phyloP scores from a whole-genome alignment of 345 rosid species.

The Atalantia buxifolia region DNA sequence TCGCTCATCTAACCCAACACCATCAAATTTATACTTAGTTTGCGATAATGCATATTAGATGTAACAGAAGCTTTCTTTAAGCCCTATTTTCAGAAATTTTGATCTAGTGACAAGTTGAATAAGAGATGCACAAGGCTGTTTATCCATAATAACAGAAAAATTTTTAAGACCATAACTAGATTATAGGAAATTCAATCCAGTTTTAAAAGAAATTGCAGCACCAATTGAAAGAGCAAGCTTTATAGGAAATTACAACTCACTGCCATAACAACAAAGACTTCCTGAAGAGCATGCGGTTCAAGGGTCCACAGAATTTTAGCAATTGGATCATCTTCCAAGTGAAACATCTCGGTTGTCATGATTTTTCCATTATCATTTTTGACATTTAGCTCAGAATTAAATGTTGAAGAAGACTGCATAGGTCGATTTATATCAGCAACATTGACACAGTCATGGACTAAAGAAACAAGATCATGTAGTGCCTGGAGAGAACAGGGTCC shows the following conservation, averaged over 20 bases:
- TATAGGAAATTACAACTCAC: conserved; percentile 37
- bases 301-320: conserved; percentile 68
- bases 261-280: conserved; percentile 65
- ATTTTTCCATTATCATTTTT: conserved; percentile 25
- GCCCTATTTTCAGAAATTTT: neutral
- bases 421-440: conserved; percentile 33
- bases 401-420: conserved; percentile 28
- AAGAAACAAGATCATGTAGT: conserved; percentile 70
- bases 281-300: conserved; percentile 46
- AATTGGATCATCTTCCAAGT: conserved; percentile 66
- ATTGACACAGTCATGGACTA: conserved; percentile 66
- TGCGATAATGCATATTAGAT: neutral
- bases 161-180: conserved; percentile 1
- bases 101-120: neutral
- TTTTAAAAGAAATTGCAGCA: conserved; percentile 11
- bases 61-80: neutral
- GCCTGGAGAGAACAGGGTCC: conserved; percentile 48
- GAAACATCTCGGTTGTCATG: conserved; percentile 21
- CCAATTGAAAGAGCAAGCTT: conserved; percentile 3
- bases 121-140: neutral
- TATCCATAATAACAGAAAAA: neutral
- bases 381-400: conserved; percentile 24
- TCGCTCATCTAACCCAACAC: conserved; percentile 4
- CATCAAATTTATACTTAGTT: neutral
- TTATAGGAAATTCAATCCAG: neutral